phyloP scores from a whole-genome alignment of 2,329 filamentous ascomycete species.

The Diaporthe caulivora region DNA sequence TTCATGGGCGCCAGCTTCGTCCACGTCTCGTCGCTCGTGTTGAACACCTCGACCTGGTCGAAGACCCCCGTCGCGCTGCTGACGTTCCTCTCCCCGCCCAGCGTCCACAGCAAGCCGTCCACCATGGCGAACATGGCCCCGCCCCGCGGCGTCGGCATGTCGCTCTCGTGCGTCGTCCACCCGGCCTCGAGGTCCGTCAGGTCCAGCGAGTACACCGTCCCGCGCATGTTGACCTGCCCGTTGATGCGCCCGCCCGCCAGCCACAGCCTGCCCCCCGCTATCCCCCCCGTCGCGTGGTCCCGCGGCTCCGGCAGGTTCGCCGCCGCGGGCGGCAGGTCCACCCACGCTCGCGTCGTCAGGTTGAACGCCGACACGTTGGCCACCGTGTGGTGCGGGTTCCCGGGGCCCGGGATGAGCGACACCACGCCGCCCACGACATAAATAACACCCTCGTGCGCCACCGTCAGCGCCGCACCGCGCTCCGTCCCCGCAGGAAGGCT shows the following conservation, averaged over 20 bases:
- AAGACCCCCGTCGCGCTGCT: slow-evolving; percentile 39
- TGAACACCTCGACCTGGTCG: slow-evolving; percentile 41
- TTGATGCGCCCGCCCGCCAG: slow-evolving; percentile 51
- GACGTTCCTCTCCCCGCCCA: slow-evolving; percentile 54
- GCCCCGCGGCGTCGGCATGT: slow-evolving; percentile 54
- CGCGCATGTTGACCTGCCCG: slow-evolving; percentile 48
- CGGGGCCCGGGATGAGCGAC: slow-evolving; percentile 38
- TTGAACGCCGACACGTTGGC: slow-evolving; percentile 49
- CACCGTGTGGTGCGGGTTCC: slow-evolving; percentile 45
- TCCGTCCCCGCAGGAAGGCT: slow-evolving; percentile 45
- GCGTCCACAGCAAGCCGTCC: slow-evolving; percentile 47
- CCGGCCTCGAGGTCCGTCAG: slow-evolving; percentile 44
- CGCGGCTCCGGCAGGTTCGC: slow-evolving; percentile 48
- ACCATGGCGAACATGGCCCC: slow-evolving; percentile 49
- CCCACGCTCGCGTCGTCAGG: slow-evolving; percentile 45
- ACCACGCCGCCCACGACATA: slow-evolving; percentile 55
- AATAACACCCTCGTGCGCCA: slow-evolving; percentile 47
- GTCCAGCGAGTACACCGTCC: slow-evolving; percentile 52
- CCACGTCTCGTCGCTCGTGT: slow-evolving; percentile 39
- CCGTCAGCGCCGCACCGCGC: slow-evolving; percentile 50
- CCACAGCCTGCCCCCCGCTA: slow-evolving; percentile 51
- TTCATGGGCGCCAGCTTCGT: slow-evolving; percentile 37
- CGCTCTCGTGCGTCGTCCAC: slow-evolving; percentile 46
- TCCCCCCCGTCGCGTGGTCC: slow-evolving; percentile 49
- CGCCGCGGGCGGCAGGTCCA: slow-evolving; percentile 44